Conservation (phyloP, 306 rosid genomes). For the Gastrolobium villosum region DNA sequence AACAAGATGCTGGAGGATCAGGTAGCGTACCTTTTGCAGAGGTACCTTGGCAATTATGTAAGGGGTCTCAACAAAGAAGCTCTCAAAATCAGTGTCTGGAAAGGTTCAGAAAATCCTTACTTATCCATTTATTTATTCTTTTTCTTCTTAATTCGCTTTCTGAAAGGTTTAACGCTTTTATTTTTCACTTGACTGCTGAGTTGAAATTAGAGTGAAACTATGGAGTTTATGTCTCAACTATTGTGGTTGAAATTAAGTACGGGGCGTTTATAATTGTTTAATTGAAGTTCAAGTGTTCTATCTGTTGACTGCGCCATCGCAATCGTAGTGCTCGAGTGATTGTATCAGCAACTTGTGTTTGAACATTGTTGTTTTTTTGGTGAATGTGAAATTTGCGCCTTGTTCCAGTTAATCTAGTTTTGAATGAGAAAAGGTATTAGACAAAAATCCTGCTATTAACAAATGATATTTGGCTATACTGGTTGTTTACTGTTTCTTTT, state of each 20-base stretch:
- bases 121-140: neutral
- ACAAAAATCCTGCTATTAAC: conserved; percentile 5
- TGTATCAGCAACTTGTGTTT: conserved; percentile 8
- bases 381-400: conserved; percentile 33
- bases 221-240: conserved; percentile 11
- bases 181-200: conserved; percentile 36
- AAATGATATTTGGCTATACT: conserved; percentile 23
- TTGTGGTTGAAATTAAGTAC: conserved; percentile 18
- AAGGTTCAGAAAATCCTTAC: conserved; percentile 58
- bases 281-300: conserved; percentile 19
- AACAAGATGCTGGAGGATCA: conserved; percentile 96
- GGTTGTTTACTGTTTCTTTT: conserved; percentile 16
- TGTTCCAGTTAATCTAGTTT: conserved; percentile 17
- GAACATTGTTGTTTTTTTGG: neutral
- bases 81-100: conserved; percentile 98
- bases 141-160: conserved; percentile 1
- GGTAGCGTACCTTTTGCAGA: conserved; percentile 93
- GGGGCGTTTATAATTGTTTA: neutral
- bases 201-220: conserved; percentile 42
- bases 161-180: neutral
- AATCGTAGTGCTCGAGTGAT: conserved; percentile 8
- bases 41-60: conserved; percentile 97
- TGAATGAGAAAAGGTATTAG: neutral
- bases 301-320: conserved; percentile 31
- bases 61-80: conserved; percentile 95